A percentile compares a stretch with the other conserved stretches of the same genome.
These are phyloP conservation scores for Scheffersomyces ergatensis DNA, from an alignment of 805 yeast genomes.

Conservation along the genomic window DNA sequence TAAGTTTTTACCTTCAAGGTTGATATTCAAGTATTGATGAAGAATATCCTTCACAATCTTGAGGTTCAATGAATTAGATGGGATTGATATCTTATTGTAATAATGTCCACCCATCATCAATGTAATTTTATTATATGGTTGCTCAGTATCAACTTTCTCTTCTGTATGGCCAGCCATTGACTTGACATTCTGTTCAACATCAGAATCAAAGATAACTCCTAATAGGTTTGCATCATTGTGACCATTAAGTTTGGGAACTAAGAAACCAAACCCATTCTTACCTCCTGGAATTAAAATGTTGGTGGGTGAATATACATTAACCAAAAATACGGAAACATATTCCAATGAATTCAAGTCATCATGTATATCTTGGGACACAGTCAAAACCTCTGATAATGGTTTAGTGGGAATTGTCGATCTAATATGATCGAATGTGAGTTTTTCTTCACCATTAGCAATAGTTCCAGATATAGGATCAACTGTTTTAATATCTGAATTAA, in stretches of 20 bases:
- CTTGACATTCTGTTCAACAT: slow-evolving; percentile 57
- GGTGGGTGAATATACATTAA: slow-evolving; percentile 56
- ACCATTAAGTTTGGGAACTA: slow-evolving; percentile 67
- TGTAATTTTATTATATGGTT: slow-evolving; percentile 65
- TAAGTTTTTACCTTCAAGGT: slow-evolving; percentile 17
- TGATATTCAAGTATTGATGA: slow-evolving; percentile 19
- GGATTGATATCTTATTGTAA: slow-evolving; percentile 27
- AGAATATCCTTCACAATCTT: slow-evolving; percentile 25
- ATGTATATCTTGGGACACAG: slow-evolving; percentile 10
- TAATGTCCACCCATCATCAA: slow-evolving; percentile 88
- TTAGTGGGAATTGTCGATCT: slow-evolving; percentile 56
- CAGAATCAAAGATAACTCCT: slow-evolving; percentile 91
- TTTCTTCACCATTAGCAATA: slow-evolving; percentile 12
- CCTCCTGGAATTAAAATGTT: slow-evolving; percentile 32
- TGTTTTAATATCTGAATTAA: slow-evolving; percentile 19
- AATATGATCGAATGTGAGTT: slow-evolving; percentile 47
- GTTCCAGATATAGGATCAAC: slow-evolving; percentile 17
- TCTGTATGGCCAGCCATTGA: slow-evolving; percentile 9
- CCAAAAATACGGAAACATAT: slow-evolving; percentile 57
- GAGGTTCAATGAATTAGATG: slow-evolving; percentile 24
- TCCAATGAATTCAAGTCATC: slow-evolving; percentile 19
- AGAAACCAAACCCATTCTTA: slow-evolving; percentile 78
- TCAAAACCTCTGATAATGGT: slow-evolving; percentile 32
- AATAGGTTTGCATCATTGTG: slow-evolving; percentile 38
- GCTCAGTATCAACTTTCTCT: neutral